phyloP scores from a whole-genome alignment of 352 stramenopile genomes.

The Globisporangium okanoganense region DNA sequence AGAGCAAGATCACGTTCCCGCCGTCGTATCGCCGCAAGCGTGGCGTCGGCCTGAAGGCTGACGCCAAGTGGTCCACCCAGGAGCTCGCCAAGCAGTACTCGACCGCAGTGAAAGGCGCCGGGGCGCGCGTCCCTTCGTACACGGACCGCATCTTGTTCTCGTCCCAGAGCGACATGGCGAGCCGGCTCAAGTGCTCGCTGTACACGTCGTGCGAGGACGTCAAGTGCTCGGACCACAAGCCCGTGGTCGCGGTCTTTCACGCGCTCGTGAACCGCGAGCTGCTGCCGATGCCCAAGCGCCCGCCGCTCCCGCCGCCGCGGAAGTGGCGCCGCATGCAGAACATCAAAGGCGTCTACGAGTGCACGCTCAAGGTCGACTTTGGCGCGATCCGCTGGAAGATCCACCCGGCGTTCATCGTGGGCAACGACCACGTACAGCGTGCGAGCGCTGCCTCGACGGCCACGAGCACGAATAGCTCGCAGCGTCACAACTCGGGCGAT shows the following conservation, averaged over 20 bases:
- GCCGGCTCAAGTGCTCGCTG: constrained; percentile 51
- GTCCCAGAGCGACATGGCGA: constrained; percentile 64
- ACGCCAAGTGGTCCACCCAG: constrained; percentile 16
- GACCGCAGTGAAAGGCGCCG: constrained; percentile 45
- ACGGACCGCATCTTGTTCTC: constrained; percentile 88
- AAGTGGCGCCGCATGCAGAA: constrained; percentile 36
- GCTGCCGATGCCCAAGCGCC: constrained; percentile 45
- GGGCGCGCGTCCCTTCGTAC: constrained; percentile 81
- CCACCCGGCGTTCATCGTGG: constrained; percentile 17
- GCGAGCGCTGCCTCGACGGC: constrained; percentile 10
- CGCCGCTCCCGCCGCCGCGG: constrained; percentile 37
- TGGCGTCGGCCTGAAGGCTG: constrained; percentile 15
- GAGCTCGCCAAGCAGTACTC: constrained; percentile 55
- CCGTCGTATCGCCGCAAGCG: constrained; percentile 72
- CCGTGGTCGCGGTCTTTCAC: constrained; percentile 72
- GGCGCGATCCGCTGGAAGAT: constrained; percentile 47
- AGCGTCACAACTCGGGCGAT: not conserved
- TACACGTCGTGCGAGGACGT: constrained; percentile 80
- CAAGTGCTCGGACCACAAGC: constrained; percentile 81
- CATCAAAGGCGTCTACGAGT: constrained; percentile 54
- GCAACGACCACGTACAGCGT: constrained; percentile 15
- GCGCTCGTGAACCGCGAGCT: constrained; percentile 55
- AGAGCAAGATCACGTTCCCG: constrained; percentile 71
- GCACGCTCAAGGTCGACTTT: constrained; percentile 50
- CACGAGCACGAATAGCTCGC: not conserved